Base-by-base conservation (phyloP, 2,329 filamentous ascomycete species). In the Zymoseptoria crescenta region DNA sequence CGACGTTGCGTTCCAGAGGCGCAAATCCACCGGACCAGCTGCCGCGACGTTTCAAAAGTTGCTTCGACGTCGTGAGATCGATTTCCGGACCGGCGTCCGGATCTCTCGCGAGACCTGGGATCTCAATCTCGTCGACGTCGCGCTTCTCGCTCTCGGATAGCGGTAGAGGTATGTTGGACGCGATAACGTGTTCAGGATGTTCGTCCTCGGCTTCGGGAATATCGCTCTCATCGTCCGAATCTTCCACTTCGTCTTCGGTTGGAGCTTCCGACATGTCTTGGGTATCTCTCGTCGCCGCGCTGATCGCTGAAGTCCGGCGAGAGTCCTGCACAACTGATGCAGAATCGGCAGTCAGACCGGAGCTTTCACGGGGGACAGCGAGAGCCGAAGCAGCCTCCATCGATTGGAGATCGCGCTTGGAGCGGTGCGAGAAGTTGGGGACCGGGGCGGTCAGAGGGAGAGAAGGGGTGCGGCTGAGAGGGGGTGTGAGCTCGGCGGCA, bases 61-160 rank as follows among this genome's bases (percentile, higher is more conserved):
- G 35, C 35, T 16, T 16, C 35, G 10, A 16, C n/a, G 35, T 45
- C 35, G 35, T 45, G 5, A 4, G 35, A 13, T 45, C 35, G 13
- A n/a, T 45, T 16, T 45, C 63, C 57, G 24, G 20, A 49, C 76
- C 77, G 10, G 77, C 77, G 55, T 87, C 87, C 13, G 87, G 85
- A 58, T 89, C 85, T 58, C 79, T 83, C 0, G 81, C 83, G 4
- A 91, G 78, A 0, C 87, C 88, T 3, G 88, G 88, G 51, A 91
- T 82, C 68, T 94, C 88, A 49, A 95, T 94, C 70, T 95, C 90
- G 52, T 87, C 81, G 7, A 93, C 75, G 69, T 95, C 90, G 53
- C 85, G 81, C 49, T 83, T 79, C 19, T 79, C 78, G 24, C 79
- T 79, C 49, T 86, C 76, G 0, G 89, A 89, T 8, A 94, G 76